A percentile compares a stretch with the other conserved stretches of the same genome.
These are phyloP conservation scores for Cairneyella variabilis DNA, from an alignment of 495 filamentous ascomycete genomes.

Conservation along the genomic window DNA sequence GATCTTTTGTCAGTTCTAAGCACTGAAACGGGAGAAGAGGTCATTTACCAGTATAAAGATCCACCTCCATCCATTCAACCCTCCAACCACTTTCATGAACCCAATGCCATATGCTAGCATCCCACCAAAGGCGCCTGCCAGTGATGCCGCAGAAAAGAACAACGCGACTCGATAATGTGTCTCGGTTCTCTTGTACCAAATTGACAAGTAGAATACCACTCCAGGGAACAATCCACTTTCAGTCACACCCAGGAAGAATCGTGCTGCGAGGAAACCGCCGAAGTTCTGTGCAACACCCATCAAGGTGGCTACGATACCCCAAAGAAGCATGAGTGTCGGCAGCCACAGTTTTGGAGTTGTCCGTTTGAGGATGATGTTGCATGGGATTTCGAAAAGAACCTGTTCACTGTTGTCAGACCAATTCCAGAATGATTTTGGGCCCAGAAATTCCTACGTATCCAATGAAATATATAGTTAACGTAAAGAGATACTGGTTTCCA, in stretches of 20 bases:
- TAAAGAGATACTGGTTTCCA: slow-evolving; percentile 68
- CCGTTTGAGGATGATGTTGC: slow-evolving; percentile 68
- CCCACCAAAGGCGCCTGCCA: slow-evolving; percentile 79
- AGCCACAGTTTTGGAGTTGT: slow-evolving; percentile 50
- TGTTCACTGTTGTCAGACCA: no score
- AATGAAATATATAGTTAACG: slow-evolving; percentile 71
- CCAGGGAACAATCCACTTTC: slow-evolving; percentile 72
- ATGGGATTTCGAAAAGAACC: slow-evolving; percentile 49
- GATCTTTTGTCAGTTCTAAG: slow-evolving; percentile 10
- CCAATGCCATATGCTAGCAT: slow-evolving; percentile 63
- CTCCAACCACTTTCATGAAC: slow-evolving; percentile 61
- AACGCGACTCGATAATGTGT: slow-evolving; percentile 68
- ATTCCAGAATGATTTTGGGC: no score
- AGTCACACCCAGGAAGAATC: slow-evolving; percentile 51
- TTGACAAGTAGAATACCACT: slow-evolving; percentile 66
- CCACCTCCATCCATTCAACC: slow-evolving; percentile 73
- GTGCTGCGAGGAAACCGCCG: slow-evolving; percentile 55
- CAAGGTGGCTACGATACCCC: slow-evolving; percentile 55
- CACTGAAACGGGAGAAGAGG: slow-evolving; percentile 2
- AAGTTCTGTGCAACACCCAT: slow-evolving; percentile 68
- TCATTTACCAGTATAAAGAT: slow-evolving; percentile 69
- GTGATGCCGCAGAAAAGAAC: slow-evolving; percentile 69
- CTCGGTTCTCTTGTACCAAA: slow-evolving; percentile 68
- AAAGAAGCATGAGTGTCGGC: slow-evolving; percentile 46
- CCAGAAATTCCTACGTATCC: slow-evolving; percentile 75